Conservation (phyloP, 768 basidiomycete species). For the Leucocoprinus birnbaumii region DNA sequence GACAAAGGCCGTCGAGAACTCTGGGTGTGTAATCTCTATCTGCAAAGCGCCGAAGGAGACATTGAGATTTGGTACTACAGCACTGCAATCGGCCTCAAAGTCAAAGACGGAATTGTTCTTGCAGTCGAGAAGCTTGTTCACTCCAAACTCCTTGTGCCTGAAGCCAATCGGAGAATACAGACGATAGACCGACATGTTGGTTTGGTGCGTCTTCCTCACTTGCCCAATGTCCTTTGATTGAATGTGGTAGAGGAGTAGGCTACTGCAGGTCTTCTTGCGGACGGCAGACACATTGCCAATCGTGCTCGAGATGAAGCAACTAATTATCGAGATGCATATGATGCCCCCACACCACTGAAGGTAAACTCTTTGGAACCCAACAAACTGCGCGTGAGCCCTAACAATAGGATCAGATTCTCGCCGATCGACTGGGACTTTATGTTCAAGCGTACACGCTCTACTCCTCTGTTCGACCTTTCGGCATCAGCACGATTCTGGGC, state of each 20-base stretch:
- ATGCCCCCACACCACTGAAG: constrained; percentile 75
- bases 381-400: neutral
- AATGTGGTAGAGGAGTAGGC: constrained; percentile 50
- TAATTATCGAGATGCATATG: constrained; percentile 70
- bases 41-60: constrained; percentile 2
- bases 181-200: constrained; percentile 94
- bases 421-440: constrained; percentile 84
- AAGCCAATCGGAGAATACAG: constrained; percentile 90
- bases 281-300: constrained; percentile 85
- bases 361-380: constrained; percentile 35
- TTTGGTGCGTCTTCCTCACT: constrained; percentile 47
- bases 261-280: constrained; percentile 90
- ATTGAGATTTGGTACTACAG: constrained; percentile 35
- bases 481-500: constrained; percentile 89
- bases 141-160: constrained; percentile 93
- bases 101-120: constrained; percentile 91
- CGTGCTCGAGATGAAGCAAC: constrained; percentile 83
- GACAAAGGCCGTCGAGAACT: constrained; percentile 97
- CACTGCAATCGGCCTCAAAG: constrained; percentile 93
- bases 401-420: constrained; percentile 25
- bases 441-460: constrained; percentile 96
- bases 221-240: neutral
- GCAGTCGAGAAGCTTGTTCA: constrained; percentile 98
- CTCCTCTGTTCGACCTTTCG: constrained; percentile 96
- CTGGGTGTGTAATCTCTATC: constrained; percentile 58